Evolutionary conservation across 1,139 yeast genomes (phyloP), one percentile per base, ranked within the genome.

Genomic region (Zhuliangozyma parablackwelliae): DNA sequence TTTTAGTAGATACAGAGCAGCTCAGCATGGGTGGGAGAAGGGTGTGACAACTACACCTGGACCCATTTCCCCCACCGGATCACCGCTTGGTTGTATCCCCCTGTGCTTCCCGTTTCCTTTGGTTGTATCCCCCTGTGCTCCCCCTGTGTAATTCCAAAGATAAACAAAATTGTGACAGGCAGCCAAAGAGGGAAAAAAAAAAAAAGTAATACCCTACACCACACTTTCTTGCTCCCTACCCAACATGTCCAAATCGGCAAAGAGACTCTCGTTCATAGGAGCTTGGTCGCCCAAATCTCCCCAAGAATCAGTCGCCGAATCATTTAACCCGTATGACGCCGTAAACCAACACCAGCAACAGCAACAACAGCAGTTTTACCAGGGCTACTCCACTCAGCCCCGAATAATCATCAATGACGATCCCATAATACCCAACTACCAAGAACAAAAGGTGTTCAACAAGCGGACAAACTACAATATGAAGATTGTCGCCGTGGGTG

Each of bases 401-500:
- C 56, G 53, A 35, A 45, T 65, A 26, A 57, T 66, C 36, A 63
- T 67, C 31, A 50, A 65, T 37, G 69, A 67, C 40, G 67, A 64
- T 42, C 73, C 75, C 2, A 44, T 54, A 20, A 59, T 68, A 25
- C 75, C 75, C 12, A 40, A 59, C 34, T 70, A 62, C 47, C 54
- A 55, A 12, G 59, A 66, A 42, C 65, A 60, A 36, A 47, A 54
- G 10, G 50, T 54, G 29, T 56, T 62, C 47, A 51, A 57, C 33
- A 63, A 63, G 40, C 57, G 59, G 35, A 59, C 71, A 34, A 45
- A 56, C 34, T 59, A 71, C 42, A 69, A 71, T 45, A 67, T 79
- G 61, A 85, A 86, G 52, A 63, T 86, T 21, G 92, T 89, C 16
- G 90, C 88, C 20, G 96, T 90, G 5, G 97, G 97, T 5, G 97